Evolutionary conservation across 192 early-diverging fungal genomes (phyloP).

Genomic region (Podila clonocystis): DNA sequence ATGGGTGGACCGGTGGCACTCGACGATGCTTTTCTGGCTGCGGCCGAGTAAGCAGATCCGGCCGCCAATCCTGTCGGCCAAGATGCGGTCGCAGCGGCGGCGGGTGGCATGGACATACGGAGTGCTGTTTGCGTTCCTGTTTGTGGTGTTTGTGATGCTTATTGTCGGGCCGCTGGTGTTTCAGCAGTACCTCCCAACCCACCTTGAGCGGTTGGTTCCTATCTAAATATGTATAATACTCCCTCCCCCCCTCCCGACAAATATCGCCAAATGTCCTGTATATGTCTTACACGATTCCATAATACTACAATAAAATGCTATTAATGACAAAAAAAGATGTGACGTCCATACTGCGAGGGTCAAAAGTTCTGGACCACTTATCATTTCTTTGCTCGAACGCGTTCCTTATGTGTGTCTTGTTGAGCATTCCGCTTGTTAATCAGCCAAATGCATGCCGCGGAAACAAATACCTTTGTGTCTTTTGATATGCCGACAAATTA

Average conservation of each 20-base stretch:
- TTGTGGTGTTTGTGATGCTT: slow-evolving; percentile 70
- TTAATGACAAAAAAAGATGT: no score
- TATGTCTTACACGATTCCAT: no score
- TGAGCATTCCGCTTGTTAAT: no score
- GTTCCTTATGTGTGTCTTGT: no score
- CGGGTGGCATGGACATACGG: slow-evolving; percentile 75
- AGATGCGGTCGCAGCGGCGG: slow-evolving; percentile 68
- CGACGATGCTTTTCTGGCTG: slow-evolving; percentile 86
- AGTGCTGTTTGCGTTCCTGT: slow-evolving; percentile 69
- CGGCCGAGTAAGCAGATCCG: slow-evolving; percentile 83
- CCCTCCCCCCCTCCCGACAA: background rate
- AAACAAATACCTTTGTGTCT: no score
- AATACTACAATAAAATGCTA: no score
- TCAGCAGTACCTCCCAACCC: slow-evolving; percentile 18
- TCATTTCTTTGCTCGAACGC: no score
- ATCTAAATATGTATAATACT: slow-evolving; percentile 8
- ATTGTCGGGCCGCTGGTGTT: slow-evolving; percentile 69
- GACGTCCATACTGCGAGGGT: no score
- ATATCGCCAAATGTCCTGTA: background rate
- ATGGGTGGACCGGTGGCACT: slow-evolving; percentile 78
- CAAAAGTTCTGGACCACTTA: no score
- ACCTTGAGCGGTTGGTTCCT: slow-evolving; percentile 20
- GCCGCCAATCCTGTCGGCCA: slow-evolving; percentile 76
- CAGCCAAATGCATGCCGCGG: no score
- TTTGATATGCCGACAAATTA: no score